Evolutionary conservation across 2,329 filamentous ascomycete species (phyloP).

Genomic region (Aspergillus thermomutatus): DNA sequence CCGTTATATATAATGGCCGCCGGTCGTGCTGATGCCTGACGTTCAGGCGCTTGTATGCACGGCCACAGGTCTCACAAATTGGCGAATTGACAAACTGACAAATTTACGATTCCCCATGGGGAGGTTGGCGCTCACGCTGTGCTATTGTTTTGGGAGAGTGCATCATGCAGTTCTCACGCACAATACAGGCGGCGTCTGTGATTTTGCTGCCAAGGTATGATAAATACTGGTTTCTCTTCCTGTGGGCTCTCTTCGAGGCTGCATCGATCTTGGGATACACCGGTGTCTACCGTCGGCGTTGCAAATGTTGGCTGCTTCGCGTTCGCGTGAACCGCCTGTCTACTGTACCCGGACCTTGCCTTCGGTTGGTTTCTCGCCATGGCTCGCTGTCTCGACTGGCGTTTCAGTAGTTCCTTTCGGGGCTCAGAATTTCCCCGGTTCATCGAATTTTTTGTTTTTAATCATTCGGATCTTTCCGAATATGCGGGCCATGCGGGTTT

Average conservation of each 20-base stretch:
- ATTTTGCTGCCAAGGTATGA: not conserved
- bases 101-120: too few relatives aligned
- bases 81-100: too few relatives aligned
- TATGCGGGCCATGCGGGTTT: not conserved
- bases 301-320: not conserved
- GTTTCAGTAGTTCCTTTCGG: not conserved
- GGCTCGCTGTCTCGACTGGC: not conserved
- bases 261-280: not conserved
- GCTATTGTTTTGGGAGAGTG: not conserved
- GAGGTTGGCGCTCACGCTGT: not conserved
- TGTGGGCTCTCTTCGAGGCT: not conserved
- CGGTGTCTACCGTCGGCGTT: not conserved
- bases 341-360: not conserved
- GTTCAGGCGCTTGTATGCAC: constrained; percentile 23
- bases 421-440: not conserved
- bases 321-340: not conserved
- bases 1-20: not conserved
- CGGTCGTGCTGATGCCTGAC: constrained; percentile 14
- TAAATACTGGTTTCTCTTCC: not conserved
- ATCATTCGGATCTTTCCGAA: not conserved
- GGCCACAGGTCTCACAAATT: not conserved
- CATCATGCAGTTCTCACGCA: not conserved
- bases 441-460: not conserved
- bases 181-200: not conserved
- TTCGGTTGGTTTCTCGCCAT: not conserved